These are phyloP conservation scores for Lepidium aucheri DNA, from an alignment of 345 rosid species.

Conservation along the genomic window DNA sequence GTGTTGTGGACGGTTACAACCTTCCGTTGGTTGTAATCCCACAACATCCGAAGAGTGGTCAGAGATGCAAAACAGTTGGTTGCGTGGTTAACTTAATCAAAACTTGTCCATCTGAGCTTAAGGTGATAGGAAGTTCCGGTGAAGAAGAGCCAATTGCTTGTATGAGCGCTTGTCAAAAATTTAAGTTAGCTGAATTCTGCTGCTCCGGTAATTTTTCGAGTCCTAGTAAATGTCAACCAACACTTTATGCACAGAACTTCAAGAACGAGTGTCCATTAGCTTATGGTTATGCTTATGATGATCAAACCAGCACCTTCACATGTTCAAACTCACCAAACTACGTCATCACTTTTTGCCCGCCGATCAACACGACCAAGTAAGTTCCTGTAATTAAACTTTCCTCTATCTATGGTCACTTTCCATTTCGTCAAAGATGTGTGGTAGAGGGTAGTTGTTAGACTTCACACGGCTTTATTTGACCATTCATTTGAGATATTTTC, in stretches of 20 bases:
- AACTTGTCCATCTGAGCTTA: no score
- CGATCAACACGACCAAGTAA: background rate
- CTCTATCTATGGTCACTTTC: background rate
- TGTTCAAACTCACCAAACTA: conserved; percentile 31
- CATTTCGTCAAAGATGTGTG: background rate
- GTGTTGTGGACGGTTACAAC: conserved; percentile 18
- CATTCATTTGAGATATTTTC: background rate
- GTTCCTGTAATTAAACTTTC: background rate
- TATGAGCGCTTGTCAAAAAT: no score
- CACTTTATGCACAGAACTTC: no score
- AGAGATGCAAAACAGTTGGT: background rate
- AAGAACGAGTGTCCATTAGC: no score
- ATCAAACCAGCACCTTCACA: conserved; percentile 35
- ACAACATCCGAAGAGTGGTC: background rate
- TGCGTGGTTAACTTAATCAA: no score
- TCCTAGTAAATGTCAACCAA: no score
- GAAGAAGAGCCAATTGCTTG: no score
- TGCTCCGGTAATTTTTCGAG: no score
- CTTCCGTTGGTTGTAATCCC: conserved; percentile 10
- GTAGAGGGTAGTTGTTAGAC: background rate
- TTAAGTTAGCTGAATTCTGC: no score
- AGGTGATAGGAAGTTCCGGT: no score
- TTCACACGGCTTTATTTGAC: background rate
- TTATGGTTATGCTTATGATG: conserved; percentile 15
- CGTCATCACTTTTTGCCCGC: background rate